Percentiles rank a stretch among this genome's conserved stretches.
Evolutionary conservation across 148 eudicot genomes (phyloP).

Genomic region (Chenopodium berlandieri): DNA sequence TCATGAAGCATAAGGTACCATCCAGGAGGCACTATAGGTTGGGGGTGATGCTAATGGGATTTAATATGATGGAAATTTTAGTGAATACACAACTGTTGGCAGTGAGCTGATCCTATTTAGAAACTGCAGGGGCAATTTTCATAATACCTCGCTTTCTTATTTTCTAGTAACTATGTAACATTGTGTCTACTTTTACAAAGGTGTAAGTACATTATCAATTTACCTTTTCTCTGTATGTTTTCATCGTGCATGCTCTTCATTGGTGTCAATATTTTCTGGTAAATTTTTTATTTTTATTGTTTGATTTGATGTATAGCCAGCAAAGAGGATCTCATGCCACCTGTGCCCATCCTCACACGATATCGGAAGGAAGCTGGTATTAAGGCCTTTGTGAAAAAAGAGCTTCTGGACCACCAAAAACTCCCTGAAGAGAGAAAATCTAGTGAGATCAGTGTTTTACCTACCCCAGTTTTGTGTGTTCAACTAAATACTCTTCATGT

Average conservation of each 20-base stretch:
- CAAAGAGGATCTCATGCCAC: slow-evolving; percentile 89
- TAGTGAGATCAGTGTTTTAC: slow-evolving; percentile 65
- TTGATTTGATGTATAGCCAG: slow-evolving; percentile 49
- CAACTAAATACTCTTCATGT: slow-evolving; percentile 92
- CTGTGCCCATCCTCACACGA: slow-evolving; percentile 91
- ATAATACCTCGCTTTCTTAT: not conserved
- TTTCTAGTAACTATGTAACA: not conserved
- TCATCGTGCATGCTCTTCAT: slow-evolving; percentile 11
- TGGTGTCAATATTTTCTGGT: slow-evolving; percentile 18
- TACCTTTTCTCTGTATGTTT: not conserved
- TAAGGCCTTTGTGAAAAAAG: slow-evolving; percentile 92
- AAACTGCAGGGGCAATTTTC: not conserved
- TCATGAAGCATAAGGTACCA: not conserved
- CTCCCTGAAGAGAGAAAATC: slow-evolving; percentile 76
- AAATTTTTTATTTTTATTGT: not conserved
- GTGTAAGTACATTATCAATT: not conserved
- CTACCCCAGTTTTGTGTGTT: slow-evolving; percentile 80
- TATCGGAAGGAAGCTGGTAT: slow-evolving; percentile 78
- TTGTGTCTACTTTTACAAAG: not conserved
- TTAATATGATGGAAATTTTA: not conserved
- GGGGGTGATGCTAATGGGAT: not conserved
- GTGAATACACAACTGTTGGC: not conserved
- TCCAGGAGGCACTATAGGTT: not conserved
- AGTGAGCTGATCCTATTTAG: not conserved
- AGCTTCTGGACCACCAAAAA: slow-evolving; percentile 67